These are phyloP conservation scores for Verticillium isaacii DNA, from an alignment of 2,329 filamentous ascomycete genomes.

Conservation along the genomic window DNA sequence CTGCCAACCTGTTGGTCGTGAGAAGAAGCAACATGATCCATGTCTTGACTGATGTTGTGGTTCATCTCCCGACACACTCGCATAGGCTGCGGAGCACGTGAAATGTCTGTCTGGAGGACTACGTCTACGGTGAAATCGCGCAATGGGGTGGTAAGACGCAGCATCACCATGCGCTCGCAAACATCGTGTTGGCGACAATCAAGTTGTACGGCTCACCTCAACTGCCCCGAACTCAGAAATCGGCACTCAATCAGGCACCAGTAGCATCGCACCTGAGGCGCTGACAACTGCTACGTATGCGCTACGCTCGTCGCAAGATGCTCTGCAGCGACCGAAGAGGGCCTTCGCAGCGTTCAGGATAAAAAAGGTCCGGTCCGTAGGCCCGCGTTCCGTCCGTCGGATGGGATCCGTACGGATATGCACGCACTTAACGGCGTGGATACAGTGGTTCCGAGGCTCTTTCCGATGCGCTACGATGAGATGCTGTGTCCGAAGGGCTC, in stretches of 20 bases:
- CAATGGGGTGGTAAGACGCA: neutral
- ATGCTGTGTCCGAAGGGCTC: neutral
- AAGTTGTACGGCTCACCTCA: too few species aligned
- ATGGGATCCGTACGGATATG: neutral
- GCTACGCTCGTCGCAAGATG: neutral
- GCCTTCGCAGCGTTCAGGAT: neutral
- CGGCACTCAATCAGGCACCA: too few species aligned
- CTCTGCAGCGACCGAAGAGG: neutral
- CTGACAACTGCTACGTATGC: too few species aligned
- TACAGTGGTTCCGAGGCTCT: neutral
- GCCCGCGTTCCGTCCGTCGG: neutral
- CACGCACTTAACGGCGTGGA: neutral
- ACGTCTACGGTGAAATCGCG: neutral
- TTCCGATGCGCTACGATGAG: neutral
- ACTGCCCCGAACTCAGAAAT: too few species aligned
- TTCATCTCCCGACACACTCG: neutral
- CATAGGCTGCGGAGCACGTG: neutral
- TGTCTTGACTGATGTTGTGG: neutral
- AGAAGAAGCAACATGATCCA: neutral
- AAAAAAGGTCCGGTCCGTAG: conserved; percentile 1
- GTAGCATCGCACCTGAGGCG: too few species aligned
- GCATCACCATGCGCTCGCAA: too few species aligned
- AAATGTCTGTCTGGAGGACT: neutral
- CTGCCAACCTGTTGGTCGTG: neutral
- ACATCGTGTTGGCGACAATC: too few species aligned